phyloP scores from a whole-genome alignment of 2,329 filamentous ascomycete genomes.

The Arthrinium phaeospermum region DNA sequence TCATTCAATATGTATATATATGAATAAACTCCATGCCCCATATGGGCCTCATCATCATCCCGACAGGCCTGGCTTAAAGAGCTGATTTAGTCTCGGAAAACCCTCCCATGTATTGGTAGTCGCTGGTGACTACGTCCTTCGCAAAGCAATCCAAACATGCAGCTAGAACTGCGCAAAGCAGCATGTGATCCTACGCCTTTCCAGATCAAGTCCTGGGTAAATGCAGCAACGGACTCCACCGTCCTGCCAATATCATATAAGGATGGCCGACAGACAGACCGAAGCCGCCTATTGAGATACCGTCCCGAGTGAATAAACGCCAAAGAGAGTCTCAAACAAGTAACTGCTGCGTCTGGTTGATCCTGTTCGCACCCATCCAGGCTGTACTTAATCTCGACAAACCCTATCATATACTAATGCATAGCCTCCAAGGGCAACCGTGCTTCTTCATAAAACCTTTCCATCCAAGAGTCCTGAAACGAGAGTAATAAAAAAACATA shows the following conservation, averaged over 20 bases:
- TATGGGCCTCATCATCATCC: not conserved
- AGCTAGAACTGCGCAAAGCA: conserved; percentile 14
- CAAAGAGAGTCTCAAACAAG: conserved; percentile 16
- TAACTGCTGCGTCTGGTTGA: not conserved
- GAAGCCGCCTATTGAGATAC: not conserved
- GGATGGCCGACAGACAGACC: conserved; percentile 3
- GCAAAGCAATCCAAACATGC: conserved; percentile 11
- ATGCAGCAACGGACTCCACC: conserved; percentile 14
- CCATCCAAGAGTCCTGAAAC: conserved; percentile 16
- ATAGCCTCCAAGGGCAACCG: conserved; percentile 7
- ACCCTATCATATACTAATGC: conserved; percentile 17
- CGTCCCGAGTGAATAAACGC: conserved; percentile 16
- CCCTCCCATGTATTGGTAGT: conserved; percentile 4
- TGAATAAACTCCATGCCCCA: not conserved
- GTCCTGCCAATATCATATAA: conserved; percentile 4
- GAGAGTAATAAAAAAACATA: conserved; percentile 18
- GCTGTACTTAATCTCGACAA: conserved; percentile 10
- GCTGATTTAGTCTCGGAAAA: conserved; percentile 12
- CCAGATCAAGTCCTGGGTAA: conserved; percentile 7
- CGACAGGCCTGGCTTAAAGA: not conserved
- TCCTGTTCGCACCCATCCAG: conserved; percentile 15
- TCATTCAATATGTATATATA: conserved; percentile 8
- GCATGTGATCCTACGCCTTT: conserved; percentile 15
- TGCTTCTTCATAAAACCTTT: conserved; percentile 14
- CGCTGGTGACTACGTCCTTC: conserved; percentile 13